phyloP scores from a whole-genome alignment of 2,329 filamentous ascomycete species.

The Purpureocillium lavendulum region DNA sequence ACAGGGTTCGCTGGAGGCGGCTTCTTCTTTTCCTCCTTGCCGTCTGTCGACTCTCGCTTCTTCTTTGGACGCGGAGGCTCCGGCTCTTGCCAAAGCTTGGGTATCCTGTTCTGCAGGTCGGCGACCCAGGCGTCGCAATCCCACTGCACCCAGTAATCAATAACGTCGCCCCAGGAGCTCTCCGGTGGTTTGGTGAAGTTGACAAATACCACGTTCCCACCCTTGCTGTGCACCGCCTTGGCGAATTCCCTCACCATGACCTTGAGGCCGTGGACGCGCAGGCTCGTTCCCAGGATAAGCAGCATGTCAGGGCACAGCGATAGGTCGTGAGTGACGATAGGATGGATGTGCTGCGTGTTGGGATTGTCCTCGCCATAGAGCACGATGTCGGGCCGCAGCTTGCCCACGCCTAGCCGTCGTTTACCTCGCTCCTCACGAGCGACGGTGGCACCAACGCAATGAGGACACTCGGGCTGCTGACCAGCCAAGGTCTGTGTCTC shows the following conservation, averaged over 20 bases:
- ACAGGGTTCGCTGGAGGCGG: slow-evolving; percentile 28
- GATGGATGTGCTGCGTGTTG: slow-evolving; percentile 57
- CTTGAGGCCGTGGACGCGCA: slow-evolving; percentile 64
- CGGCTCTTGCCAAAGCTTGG: slow-evolving; percentile 49
- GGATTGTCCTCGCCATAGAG: slow-evolving; percentile 69
- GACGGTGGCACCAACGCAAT: slow-evolving; percentile 54
- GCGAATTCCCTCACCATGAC: slow-evolving; percentile 64
- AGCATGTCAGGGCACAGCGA: slow-evolving; percentile 56
- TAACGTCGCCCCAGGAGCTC: slow-evolving; percentile 63
- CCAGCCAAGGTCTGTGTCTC: slow-evolving; percentile 52
- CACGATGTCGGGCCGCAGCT: slow-evolving; percentile 64
- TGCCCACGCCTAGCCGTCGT: slow-evolving; percentile 57
- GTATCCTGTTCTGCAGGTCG: slow-evolving; percentile 50
- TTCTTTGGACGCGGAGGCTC: slow-evolving; percentile 34
- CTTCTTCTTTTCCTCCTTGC: slow-evolving; percentile 16
- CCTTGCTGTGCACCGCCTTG: slow-evolving; percentile 59
- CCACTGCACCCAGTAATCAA: slow-evolving; percentile 69
- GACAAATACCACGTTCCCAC: slow-evolving; percentile 63
- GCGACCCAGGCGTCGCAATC: slow-evolving; percentile 67
- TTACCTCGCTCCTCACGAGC: slow-evolving; percentile 58
- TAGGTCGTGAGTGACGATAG: slow-evolving; percentile 60
- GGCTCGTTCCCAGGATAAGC: slow-evolving; percentile 62
- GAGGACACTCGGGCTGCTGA: slow-evolving; percentile 58
- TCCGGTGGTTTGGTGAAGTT: slow-evolving; percentile 66
- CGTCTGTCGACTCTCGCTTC: slow-evolving; percentile 22